phyloP scores from a whole-genome alignment of 2,329 filamentous ascomycete genomes.

The Claviceps sp. region DNA sequence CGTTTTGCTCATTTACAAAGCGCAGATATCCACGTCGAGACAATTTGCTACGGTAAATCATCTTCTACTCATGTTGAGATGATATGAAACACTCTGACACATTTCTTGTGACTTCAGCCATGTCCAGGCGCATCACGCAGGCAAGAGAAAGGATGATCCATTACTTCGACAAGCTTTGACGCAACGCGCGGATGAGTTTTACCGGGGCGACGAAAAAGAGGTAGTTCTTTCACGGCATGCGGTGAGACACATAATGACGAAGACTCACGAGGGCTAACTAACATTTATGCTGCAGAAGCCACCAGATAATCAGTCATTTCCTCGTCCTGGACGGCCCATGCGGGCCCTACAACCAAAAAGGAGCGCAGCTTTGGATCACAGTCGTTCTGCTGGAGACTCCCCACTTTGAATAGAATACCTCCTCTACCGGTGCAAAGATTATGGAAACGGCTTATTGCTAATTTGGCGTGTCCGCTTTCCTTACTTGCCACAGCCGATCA shows the following conservation, averaged over 20 bases:
- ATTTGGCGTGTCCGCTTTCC: neutral
- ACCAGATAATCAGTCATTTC: neutral
- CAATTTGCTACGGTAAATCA: slow-evolving; percentile 74
- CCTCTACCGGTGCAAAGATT: too few relatives aligned
- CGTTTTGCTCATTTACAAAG: slow-evolving; percentile 86
- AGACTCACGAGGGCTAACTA: neutral
- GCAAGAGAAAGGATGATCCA: slow-evolving; percentile 81
- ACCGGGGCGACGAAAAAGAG: slow-evolving; percentile 60
- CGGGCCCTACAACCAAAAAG: too few relatives aligned
- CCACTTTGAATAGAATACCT: too few relatives aligned
- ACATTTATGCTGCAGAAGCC: neutral
- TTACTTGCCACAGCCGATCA: neutral
- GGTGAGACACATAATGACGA: neutral
- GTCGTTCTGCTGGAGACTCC: too few relatives aligned
- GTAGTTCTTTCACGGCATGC: slow-evolving; percentile 21
- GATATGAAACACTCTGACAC: slow-evolving; percentile 3
- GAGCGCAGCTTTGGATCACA: too few relatives aligned
- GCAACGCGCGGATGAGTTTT: slow-evolving; percentile 73
- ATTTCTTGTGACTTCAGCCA: slow-evolving; percentile 42
- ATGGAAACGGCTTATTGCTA: too few relatives aligned
- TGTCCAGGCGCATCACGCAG: slow-evolving; percentile 80
- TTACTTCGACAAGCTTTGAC: slow-evolving; percentile 69
- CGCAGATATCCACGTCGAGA: slow-evolving; percentile 92
- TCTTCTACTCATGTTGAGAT: neutral
- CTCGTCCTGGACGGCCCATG: too few relatives aligned